Percentiles rank a stretch among this genome's conserved stretches.
phyloP scores from a whole-genome alignment of 2,329 filamentous ascomycete genomes.

The Xylariales sp. region DNA sequence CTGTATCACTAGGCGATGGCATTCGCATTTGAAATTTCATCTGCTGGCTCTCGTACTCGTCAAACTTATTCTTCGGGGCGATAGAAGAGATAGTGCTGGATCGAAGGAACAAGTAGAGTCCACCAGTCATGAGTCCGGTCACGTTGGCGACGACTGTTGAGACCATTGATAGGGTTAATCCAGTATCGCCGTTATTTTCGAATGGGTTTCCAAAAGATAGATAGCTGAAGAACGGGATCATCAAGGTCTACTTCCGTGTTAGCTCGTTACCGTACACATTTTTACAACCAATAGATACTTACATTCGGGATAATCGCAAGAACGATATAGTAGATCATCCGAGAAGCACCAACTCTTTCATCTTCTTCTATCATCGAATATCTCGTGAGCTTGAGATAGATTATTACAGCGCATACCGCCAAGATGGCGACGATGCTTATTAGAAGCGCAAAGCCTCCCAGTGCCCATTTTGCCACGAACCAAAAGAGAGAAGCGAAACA shows the following conservation, averaged over 20 bases:
- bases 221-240: constrained; percentile 73
- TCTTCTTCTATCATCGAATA: constrained; percentile 65
- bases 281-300: constrained; percentile 45
- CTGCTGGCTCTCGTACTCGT: constrained; percentile 60
- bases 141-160: constrained; percentile 74
- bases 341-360: constrained; percentile 72
- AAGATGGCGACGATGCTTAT: constrained; percentile 63
- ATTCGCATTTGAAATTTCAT: constrained; percentile 52
- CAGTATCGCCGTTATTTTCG: constrained; percentile 55
- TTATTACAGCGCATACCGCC: constrained; percentile 61
- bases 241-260: constrained; percentile 60
- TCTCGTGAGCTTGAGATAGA: constrained; percentile 68
- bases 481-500: constrained; percentile 77
- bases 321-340: constrained; percentile 75
- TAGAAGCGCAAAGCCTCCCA: constrained; percentile 66
- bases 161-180: constrained; percentile 68
- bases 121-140: constrained; percentile 72
- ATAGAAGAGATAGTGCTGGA: constrained; percentile 70
- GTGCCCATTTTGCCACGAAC: constrained; percentile 72
- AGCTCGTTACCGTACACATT: constrained; percentile 35
- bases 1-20: constrained; percentile 39
- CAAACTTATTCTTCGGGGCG: constrained; percentile 58
- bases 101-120: constrained; percentile 74
- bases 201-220: constrained; percentile 59
- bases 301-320: constrained; percentile 69